Conservation (phyloP, 2,329 filamentous ascomycete genomes). For the Hymenoscyphus linearis region DNA sequence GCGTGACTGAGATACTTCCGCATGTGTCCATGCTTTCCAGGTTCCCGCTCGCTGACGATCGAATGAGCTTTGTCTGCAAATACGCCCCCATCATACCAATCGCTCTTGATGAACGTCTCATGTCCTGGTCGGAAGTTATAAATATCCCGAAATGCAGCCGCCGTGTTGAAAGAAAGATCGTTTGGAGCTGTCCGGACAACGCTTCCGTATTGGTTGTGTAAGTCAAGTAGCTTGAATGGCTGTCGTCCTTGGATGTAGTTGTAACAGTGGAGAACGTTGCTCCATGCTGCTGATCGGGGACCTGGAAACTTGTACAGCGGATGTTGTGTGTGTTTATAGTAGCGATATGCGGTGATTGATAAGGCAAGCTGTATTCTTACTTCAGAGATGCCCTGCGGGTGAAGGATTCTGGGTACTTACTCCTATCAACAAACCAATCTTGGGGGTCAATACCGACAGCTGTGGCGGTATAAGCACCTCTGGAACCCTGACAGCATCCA, state of each 20-base stretch:
- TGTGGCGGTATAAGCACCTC: too few relatives aligned
- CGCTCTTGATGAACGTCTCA: slow-evolving; percentile 3
- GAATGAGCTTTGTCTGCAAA: background rate
- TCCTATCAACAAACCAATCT: too few relatives aligned
- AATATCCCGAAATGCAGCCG: slow-evolving; percentile 25
- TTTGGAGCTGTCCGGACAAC: slow-evolving; percentile 29
- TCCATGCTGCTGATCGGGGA: too few relatives aligned
- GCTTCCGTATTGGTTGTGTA: background rate
- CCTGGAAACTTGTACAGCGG: too few relatives aligned
- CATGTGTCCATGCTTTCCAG: slow-evolving; percentile 1
- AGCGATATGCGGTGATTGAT: too few relatives aligned
- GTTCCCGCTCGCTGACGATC: slow-evolving; percentile 8
- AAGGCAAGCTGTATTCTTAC: too few relatives aligned
- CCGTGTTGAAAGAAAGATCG: slow-evolving; percentile 26
- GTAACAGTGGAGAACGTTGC: background rate
- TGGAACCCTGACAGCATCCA: too few relatives aligned
- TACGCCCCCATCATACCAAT: slow-evolving; percentile 7
- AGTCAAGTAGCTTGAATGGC: background rate
- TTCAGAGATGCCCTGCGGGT: too few relatives aligned
- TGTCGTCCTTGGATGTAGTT: background rate
- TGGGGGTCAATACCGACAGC: too few relatives aligned
- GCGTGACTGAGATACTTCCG: slow-evolving; percentile 23
- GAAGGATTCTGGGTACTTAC: too few relatives aligned
- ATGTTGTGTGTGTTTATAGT: too few relatives aligned
- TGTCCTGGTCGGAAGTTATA: slow-evolving; percentile 20